Conservation (phyloP, 805 yeast genomes). For the Yarrowia sp. region DNA sequence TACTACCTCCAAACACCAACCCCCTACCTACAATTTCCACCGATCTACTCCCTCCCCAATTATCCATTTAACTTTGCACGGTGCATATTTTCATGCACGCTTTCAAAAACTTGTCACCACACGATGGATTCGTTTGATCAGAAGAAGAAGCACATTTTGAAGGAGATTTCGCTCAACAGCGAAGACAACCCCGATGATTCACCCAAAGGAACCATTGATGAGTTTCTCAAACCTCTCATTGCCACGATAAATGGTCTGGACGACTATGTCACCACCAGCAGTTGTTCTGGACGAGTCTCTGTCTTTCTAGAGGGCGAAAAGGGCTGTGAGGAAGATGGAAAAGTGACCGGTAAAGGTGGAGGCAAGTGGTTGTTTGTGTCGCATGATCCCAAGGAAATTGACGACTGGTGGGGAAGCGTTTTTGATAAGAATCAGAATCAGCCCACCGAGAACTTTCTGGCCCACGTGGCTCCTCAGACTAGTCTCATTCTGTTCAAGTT, state of each 20-base stretch:
- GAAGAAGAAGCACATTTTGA: constrained; percentile 55
- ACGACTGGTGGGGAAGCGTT: constrained; percentile 36
- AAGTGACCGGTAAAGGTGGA: constrained; percentile 82
- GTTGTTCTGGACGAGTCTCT: constrained; percentile 84
- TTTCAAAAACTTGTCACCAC: not conserved
- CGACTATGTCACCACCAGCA: constrained; percentile 80
- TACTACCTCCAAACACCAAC: not conserved
- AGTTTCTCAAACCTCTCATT: constrained; percentile 68
- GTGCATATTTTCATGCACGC: not conserved
- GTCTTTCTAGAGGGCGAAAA: constrained; percentile 77
- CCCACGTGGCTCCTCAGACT: constrained; percentile 43
- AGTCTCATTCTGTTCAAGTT: constrained; percentile 71
- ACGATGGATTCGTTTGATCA: constrained; percentile 57
- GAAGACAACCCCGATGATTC: constrained; percentile 49
- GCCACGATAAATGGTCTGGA: constrained; percentile 58
- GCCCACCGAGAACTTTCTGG: not conserved
- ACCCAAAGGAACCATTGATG: constrained; percentile 87
- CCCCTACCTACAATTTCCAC: too few species aligned
- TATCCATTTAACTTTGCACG: not conserved
- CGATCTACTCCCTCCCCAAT: too few species aligned
- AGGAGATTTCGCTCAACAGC: constrained; percentile 50
- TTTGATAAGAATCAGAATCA: not conserved
- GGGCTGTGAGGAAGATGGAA: constrained; percentile 34
- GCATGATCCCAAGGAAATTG: constrained; percentile 54
- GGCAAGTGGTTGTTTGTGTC: constrained; percentile 83